Evolutionary conservation across 106 monocot species (phyloP).

Genomic region (Agapanthus africanus): DNA sequence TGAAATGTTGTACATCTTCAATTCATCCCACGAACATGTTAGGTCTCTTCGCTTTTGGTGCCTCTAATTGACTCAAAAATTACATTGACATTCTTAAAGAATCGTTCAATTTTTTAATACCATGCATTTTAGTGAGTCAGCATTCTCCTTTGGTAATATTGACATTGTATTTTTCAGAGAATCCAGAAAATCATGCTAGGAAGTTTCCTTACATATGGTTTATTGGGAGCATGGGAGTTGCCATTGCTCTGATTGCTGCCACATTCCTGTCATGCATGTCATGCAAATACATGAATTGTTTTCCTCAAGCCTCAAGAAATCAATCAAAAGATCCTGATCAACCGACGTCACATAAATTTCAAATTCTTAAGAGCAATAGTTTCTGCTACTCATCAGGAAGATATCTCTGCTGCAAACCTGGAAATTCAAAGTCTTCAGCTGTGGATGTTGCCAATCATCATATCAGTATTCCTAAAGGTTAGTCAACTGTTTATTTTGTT

Average conservation of each 20-base stretch:
- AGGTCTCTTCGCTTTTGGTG: not conserved
- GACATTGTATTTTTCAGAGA: slow-evolving; percentile 31
- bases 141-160: not conserved
- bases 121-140: not conserved
- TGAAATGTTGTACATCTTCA: not conserved
- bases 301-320: slow-evolving; percentile 20
- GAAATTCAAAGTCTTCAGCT: slow-evolving; percentile 32
- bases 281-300: slow-evolving; percentile 28
- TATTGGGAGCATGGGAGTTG: slow-evolving; percentile 63
- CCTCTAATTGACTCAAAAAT: not conserved
- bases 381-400: slow-evolving; percentile 64
- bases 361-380: slow-evolving; percentile 50
- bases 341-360: slow-evolving; percentile 61
- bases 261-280: slow-evolving; percentile 44
- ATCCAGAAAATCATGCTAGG: slow-evolving; percentile 26
- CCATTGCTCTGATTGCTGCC: slow-evolving; percentile 46
- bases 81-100: not conserved
- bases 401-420: slow-evolving; percentile 59
- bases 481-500: not conserved
- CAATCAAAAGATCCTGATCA: slow-evolving; percentile 41
- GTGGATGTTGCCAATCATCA: slow-evolving; percentile 39
- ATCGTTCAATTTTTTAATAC: not conserved
- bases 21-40: not conserved
- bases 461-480: slow-evolving; percentile 60
- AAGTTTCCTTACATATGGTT: slow-evolving; percentile 78